Percentiles rank a stretch among this genome's conserved stretches.
Conservation (phyloP, 768 basidiomycete species). For the Termitomyces sp. region DNA sequence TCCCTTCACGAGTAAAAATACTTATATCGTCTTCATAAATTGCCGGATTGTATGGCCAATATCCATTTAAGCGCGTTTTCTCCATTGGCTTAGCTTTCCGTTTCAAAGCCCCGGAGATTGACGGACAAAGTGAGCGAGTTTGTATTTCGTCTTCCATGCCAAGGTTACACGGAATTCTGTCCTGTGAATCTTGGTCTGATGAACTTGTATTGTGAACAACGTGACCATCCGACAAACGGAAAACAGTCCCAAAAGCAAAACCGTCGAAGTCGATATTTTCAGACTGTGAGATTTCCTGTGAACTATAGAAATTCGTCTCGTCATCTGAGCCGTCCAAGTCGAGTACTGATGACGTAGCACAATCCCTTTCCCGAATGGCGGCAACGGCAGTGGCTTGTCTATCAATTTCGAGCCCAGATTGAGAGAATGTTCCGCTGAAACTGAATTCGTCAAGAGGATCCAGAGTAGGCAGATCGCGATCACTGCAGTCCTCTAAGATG, state of each 20-base stretch:
- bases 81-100: background rate
- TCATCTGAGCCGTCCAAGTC: slow-evolving; percentile 10
- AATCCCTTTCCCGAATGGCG: background rate
- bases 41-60: background rate
- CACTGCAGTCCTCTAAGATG: background rate
- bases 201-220: slow-evolving; percentile 3
- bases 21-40: background rate
- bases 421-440: background rate
- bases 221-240: slow-evolving; percentile 8
- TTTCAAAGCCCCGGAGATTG: slow-evolving; percentile 3
- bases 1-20: background rate
- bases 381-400: background rate
- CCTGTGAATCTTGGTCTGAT: slow-evolving; percentile 8
- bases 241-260: background rate
- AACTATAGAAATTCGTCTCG: background rate
- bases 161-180: background rate
- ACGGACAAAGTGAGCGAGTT: slow-evolving; percentile 3
- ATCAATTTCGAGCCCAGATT: background rate
- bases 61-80: background rate
- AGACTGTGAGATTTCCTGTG: slow-evolving; percentile 2
- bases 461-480: slow-evolving; percentile 6
- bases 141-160: slow-evolving; percentile 5
- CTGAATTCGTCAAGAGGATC: slow-evolving; percentile 1
- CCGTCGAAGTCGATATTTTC: background rate
- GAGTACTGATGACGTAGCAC: slow-evolving; percentile 3